Percentiles rank a stretch among this genome's conserved stretches.
Evolutionary conservation across 1,284 basidiomycete species (phyloP).

Genomic region (Agroathelia rolfsii): DNA sequence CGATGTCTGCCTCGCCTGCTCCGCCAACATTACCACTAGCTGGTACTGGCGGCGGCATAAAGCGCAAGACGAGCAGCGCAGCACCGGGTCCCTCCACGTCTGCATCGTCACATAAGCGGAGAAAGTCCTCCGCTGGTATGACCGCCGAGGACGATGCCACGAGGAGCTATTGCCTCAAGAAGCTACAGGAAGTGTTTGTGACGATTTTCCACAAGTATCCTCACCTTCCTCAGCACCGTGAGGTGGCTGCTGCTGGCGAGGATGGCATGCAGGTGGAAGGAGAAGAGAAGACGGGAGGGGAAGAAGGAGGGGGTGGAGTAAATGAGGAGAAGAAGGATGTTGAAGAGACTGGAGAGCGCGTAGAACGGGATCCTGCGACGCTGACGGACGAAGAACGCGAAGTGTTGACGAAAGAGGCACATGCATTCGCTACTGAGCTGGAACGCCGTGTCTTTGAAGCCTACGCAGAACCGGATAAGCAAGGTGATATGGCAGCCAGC

Average conservation of each 20-base stretch:
- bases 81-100: constrained; percentile 23
- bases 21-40: constrained; percentile 15
- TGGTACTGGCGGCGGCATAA: constrained; percentile 37
- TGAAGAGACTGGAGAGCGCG: too few relatives aligned
- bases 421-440: constrained; percentile 52
- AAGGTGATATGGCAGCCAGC: constrained; percentile 54
- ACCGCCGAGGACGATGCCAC: constrained; percentile 52
- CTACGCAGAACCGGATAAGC: constrained; percentile 69
- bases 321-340: constrained; percentile 28
- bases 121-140: constrained; percentile 25
- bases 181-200: constrained; percentile 57
- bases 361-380: too few relatives aligned
- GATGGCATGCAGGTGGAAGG: constrained; percentile 11
- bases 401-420: constrained; percentile 39
- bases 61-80: constrained; percentile 45
- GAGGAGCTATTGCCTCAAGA: constrained; percentile 66
- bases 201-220: constrained; percentile 64
- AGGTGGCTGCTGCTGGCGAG: constrained; percentile 11
- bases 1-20: constrained; percentile 9
- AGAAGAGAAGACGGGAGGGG: constrained; percentile 10
- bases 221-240: too few relatives aligned
- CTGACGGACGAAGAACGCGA: constrained; percentile 53
- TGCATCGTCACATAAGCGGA: constrained; percentile 32
- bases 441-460: constrained; percentile 63
- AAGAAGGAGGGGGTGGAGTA: constrained; percentile 13